Evolutionary conservation across 805 yeast species (phyloP).

Genomic region (Saturnispora quitensis): DNA sequence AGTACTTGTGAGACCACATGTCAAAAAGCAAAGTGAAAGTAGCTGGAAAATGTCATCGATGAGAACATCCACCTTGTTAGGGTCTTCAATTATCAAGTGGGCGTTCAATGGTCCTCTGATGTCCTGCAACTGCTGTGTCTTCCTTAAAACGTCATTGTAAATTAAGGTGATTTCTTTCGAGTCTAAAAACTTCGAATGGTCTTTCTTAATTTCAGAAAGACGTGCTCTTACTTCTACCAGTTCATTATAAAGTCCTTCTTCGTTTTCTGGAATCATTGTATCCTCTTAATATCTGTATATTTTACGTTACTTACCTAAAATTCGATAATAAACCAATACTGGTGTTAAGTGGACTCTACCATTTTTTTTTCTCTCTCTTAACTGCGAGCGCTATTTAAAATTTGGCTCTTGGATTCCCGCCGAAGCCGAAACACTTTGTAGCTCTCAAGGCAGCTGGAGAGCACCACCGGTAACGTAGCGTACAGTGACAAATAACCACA

Average conservation of each 20-base stretch:
- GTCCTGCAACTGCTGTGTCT: conserved; percentile 43
- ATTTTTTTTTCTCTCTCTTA: neutral
- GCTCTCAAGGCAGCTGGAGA: neutral
- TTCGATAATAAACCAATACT: neutral
- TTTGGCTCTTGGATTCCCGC: neutral
- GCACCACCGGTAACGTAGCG: neutral
- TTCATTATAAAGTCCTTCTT: conserved; percentile 29
- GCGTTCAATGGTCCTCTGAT: conserved; percentile 30
- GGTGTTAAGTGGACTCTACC: neutral
- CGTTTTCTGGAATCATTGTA: conserved; percentile 24
- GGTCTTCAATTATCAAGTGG: conserved; percentile 15
- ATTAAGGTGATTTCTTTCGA: conserved; percentile 56
- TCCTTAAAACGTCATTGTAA: conserved; percentile 48
- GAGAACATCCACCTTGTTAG: conserved; percentile 56
- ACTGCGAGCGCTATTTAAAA: neutral
- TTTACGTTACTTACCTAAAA: neutral
- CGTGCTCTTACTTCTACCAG: conserved; percentile 34
- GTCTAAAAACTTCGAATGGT: conserved; percentile 54
- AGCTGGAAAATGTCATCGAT: conserved; percentile 88
- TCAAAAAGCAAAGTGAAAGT: conserved; percentile 74
- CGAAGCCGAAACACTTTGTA: neutral
- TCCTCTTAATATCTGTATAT: neutral
- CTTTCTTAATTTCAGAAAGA: conserved; percentile 46
- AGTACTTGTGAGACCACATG: conserved; percentile 82
- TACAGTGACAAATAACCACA: too few relatives aligned